Base-by-base conservation (phyloP, 1,284 basidiomycete genomes). In the Sporisorium graminicola region DNA sequence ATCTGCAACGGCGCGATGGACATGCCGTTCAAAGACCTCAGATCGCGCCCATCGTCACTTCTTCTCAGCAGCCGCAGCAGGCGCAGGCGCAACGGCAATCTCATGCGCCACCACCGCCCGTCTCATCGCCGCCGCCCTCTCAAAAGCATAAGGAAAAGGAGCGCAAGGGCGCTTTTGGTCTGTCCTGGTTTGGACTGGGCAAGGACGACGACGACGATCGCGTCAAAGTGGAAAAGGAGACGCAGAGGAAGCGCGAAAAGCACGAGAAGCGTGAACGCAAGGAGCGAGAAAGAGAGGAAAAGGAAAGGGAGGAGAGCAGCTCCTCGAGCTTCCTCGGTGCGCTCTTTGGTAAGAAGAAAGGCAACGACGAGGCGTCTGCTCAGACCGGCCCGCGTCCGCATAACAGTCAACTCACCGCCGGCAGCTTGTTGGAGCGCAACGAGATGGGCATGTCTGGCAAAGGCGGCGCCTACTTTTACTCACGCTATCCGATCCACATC, bases 401-500 rank as follows among this genome's bases (percentile, higher is more conserved):
- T 6, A 65, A 81, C 22, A 63, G 72, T n/a, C 79, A 79, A 22
- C 66, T 80, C 26, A 77, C 78, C 4, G 79, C 80, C 24, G 81
- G 81, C 16, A 80, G 77, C 56, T 65, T 78, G 44, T 37, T 79
- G 50, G 76, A 78, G 50, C 66, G 69, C 42, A 75, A 56, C 58
- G 66, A 68, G 46, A 57, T 65, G 50, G 78, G 58, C 14, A 40
- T 54, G n/a, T 46, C 63, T 26, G 65, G 67, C 24, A 66, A 73
- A 49, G 50, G 47, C 7, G 64, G 71, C 27, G 27, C 24, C 26
- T 64, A 61, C 89, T 87, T 86, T 67, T 93, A 91, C 82, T 89
- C 92, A 57, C 91, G 96, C 68, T 96, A 98, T 85, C 97, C 96
- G 9, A 97, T 99, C 73, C 96, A 98, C 83, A 94, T 99, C 78